Base-by-base conservation (phyloP, 2,329 filamentous ascomycete genomes). In the Metarhizium album region DNA sequence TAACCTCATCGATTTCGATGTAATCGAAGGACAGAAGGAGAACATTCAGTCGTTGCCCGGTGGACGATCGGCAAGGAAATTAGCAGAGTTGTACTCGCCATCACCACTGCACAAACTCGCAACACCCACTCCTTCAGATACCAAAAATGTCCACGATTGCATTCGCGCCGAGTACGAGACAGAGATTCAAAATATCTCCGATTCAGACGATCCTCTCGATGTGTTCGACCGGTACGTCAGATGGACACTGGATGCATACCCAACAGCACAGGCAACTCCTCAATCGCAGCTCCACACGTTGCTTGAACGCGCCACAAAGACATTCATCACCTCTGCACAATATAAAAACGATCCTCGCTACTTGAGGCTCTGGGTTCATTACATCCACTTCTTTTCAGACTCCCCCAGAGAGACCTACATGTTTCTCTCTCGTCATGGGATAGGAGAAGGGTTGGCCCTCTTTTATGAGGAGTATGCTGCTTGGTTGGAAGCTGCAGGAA, bases 391-490 rank as follows among this genome's bases (percentile, higher is more conserved):
- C 60, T 97, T 97, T 69, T 87, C 88, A 4, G 93, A 97, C 64
- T 76, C 88, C n/a, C 90, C 91, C 2, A 83, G 91, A 48, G 93
- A 98, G 68, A 89, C 87, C 0, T 98, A 90, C 64, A 82, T 93
- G 45, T 98, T 94, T 63, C 76, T 98, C 35, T 85, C 91, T 13
- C 86, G 90, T 47, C 90, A 98, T 64, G 78, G 77, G 55, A 88
- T 98, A 53, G 93, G 91, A 54, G 90, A 96, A 62, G 74, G 77
- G 1, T 77, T 98, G 2, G 93, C 93, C 2, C 73, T 97, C 3
- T 98, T 90, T 67, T 98, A 98, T 68, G 93, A 98, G 65, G 93
- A 97, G 63, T 98, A 95, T 64, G 90, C 93, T 1, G 86, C 82
- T 1, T 97, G 90, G 88, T 74, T 98, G 6, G 93, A 98, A 70